Percentiles rank a stretch among this genome's conserved stretches.
Evolutionary conservation across 371 early-diverging fungal species (phyloP).

Genomic region (Mucor saturninus): DNA sequence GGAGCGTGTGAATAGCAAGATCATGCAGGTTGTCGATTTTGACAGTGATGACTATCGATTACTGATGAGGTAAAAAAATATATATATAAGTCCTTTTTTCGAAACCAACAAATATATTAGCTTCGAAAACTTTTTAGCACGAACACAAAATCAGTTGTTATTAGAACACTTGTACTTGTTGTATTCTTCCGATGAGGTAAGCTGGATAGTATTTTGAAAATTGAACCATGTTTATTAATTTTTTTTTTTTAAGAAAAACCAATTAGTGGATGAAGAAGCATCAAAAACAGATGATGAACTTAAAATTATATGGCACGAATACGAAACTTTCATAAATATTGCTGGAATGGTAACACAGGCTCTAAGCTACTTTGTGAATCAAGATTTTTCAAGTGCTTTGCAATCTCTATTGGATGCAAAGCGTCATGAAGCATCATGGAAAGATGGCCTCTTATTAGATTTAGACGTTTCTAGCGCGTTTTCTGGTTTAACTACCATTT

Average conservation of each 20-base stretch:
- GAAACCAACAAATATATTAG: constrained; percentile 2
- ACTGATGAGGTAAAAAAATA: constrained; percentile 28
- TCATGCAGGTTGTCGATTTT: constrained; percentile 14
- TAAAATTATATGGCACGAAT: constrained; percentile 27
- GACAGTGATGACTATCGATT: constrained; percentile 33
- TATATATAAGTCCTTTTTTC: background rate
- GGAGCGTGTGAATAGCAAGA: constrained; percentile 19
- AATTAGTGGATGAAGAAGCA: constrained; percentile 14
- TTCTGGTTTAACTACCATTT: constrained; percentile 26
- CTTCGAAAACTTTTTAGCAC: constrained; percentile 31
- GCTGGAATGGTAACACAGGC: constrained; percentile 24
- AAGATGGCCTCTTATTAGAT: constrained; percentile 32
- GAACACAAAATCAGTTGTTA: constrained; percentile 24
- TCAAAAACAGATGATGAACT: constrained; percentile 22
- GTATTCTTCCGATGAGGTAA: constrained; percentile 27
- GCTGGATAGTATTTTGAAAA: background rate
- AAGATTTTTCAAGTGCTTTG: constrained; percentile 26
- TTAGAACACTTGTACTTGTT: constrained; percentile 32
- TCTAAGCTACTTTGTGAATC: constrained; percentile 21
- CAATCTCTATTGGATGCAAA: constrained; percentile 31
- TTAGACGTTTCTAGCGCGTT: constrained; percentile 20
- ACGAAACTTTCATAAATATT: constrained; percentile 25
- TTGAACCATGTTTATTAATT: constrained; percentile 3
- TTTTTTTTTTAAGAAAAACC: background rate
- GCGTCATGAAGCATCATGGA: constrained; percentile 41